phyloP scores from a whole-genome alignment of 2,329 filamentous ascomycete species.

The Pseudogymnoascus sp. region DNA sequence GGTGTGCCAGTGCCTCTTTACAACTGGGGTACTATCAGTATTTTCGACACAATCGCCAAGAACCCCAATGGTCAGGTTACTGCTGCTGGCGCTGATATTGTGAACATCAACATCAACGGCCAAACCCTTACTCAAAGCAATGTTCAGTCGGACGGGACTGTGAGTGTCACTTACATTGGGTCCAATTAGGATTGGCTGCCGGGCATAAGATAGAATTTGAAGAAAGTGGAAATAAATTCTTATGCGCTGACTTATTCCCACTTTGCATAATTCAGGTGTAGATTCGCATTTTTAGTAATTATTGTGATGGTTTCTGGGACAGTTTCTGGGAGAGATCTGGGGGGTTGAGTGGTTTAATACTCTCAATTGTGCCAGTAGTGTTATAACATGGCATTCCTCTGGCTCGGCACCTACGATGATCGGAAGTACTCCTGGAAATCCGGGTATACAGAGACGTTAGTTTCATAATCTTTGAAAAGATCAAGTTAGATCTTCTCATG shows the following conservation, averaged over 20 bases:
- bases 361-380: no score
- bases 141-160: neutral
- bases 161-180: neutral
- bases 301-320: no score
- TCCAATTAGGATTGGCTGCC: neutral
- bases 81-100: neutral
- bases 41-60: neutral
- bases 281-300: no score
- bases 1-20: constrained; percentile 15
- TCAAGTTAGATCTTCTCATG: constrained; percentile 46
- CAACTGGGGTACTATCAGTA: neutral
- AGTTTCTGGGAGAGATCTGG: no score
- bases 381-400: no score
- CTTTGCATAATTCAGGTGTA: neutral
- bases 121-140: neutral
- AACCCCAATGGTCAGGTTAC: neutral
- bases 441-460: constrained; percentile 42
- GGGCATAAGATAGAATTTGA: neutral
- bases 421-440: constrained; percentile 45
- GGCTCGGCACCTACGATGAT: constrained; percentile 36
- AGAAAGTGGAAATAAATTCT: neutral
- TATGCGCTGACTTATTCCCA: neutral
- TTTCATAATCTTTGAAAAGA: constrained; percentile 46
- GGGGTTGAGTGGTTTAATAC: no score
- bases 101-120: neutral